These are phyloP conservation scores for Rhodamnia rubescens DNA, from an alignment of 345 rosid genomes.

Conservation along the genomic window DNA sequence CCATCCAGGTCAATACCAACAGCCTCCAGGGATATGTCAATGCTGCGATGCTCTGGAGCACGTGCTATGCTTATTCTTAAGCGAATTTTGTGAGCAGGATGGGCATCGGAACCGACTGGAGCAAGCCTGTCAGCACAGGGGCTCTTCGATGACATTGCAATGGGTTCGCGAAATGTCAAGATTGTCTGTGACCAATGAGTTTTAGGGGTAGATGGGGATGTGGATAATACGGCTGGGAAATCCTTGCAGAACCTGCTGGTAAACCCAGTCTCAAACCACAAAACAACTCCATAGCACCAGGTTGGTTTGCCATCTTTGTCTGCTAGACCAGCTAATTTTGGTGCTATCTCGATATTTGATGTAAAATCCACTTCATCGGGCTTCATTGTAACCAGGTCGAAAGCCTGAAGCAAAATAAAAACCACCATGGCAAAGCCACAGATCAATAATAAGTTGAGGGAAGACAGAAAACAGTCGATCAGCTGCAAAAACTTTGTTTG, in stretches of 20 bases:
- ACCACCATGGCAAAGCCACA: neutral
- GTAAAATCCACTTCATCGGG: conserved; percentile 92
- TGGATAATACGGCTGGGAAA: conserved; percentile 56
- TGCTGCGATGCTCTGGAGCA: conserved; percentile 63
- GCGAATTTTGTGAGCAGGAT: conserved; percentile 54
- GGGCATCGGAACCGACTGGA: conserved; percentile 35
- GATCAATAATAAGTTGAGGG: neutral
- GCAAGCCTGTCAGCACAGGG: conserved; percentile 17
- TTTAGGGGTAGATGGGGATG: conserved; percentile 71
- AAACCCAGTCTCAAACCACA: conserved; percentile 94
- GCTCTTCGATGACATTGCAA: conserved; percentile 30
- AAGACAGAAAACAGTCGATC: neutral
- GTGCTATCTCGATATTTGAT: conserved; percentile 34
- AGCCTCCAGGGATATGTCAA: conserved; percentile 76
- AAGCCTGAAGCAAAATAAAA: conserved; percentile 31
- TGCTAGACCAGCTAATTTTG: conserved; percentile 5
- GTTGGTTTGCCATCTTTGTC: conserved; percentile 7
- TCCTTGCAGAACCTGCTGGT: conserved; percentile 85
- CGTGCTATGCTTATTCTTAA: conserved; percentile 81
- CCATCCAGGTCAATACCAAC: conserved; percentile 37
- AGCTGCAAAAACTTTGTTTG: neutral
- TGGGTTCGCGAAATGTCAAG: conserved; percentile 71
- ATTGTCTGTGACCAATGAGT: conserved; percentile 95
- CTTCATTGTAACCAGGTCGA: conserved; percentile 78
- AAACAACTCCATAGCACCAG: conserved; percentile 63